Evolutionary conservation across 75 land plant species (phyloP).

Genomic region (Adiantum capillusveneris): DNA sequence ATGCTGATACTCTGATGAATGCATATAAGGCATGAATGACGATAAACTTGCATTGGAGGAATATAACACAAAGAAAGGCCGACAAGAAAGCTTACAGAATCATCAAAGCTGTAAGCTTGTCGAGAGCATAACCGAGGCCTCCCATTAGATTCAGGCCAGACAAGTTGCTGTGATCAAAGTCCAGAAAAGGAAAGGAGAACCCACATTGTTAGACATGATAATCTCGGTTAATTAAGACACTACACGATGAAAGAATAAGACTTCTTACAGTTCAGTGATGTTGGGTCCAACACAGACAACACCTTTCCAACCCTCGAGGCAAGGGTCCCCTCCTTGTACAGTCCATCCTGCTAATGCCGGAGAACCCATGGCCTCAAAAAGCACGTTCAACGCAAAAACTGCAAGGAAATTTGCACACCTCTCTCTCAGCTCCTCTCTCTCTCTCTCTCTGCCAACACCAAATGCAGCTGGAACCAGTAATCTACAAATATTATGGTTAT

Average conservation of each 20-base stretch:
- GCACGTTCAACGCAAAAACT: slow-evolving; percentile 52
- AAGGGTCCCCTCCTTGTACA: slow-evolving; percentile 54
- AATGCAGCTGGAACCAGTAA: too few species aligned
- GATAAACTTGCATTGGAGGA: too few species aligned
- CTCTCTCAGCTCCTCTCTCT: too few species aligned
- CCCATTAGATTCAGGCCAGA: slow-evolving; percentile 57
- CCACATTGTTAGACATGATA: not conserved
- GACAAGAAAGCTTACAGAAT: slow-evolving; percentile 46
- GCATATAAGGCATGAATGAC: too few species aligned
- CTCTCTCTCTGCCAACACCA: too few species aligned
- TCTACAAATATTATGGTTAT: too few species aligned
- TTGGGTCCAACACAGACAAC: slow-evolving; percentile 52
- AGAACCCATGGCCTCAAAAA: slow-evolving; percentile 37
- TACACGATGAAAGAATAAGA: not conserved
- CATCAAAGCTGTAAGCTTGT: slow-evolving; percentile 47
- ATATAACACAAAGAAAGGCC: too few species aligned
- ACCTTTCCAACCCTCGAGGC: slow-evolving; percentile 59
- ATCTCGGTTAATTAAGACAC: too few species aligned
- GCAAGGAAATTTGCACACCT: slow-evolving; percentile 1
- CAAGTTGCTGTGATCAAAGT: slow-evolving; percentile 32
- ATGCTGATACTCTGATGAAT: too few species aligned
- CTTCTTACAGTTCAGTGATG: slow-evolving; percentile 61
- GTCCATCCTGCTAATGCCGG: slow-evolving; percentile 62
- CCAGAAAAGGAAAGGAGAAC: not conserved
- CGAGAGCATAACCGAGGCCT: slow-evolving; percentile 57